Percentiles rank a stretch among this genome's conserved stretches.
These are phyloP conservation scores for Tulasnella sp. DNA, from an alignment of 768 basidiomycete species.

Conservation along the genomic window DNA sequence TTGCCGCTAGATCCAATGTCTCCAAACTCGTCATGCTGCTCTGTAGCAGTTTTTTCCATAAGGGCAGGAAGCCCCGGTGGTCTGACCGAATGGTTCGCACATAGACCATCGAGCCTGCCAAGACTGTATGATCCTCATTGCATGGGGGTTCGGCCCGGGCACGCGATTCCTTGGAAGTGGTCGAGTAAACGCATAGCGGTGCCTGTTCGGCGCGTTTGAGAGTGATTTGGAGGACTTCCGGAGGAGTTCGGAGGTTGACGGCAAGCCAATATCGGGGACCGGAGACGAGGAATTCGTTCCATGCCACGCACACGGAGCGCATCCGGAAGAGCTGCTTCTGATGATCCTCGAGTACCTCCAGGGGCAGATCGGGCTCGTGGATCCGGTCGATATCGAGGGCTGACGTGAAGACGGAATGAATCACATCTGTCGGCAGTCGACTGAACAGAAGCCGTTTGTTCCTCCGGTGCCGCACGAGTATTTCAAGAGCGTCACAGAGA, in stretches of 20 bases:
- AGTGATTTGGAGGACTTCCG: neutral
- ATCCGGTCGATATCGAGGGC: neutral
- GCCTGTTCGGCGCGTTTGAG: neutral
- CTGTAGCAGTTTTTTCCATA: neutral
- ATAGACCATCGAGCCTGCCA: neutral
- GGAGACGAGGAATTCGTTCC: neutral
- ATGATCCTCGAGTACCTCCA: neutral
- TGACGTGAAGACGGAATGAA: neutral
- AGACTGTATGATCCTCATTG: neutral
- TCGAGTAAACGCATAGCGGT: neutral
- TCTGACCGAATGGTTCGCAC: neutral
- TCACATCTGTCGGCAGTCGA: neutral
- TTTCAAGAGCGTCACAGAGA: neutral
- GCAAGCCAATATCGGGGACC: neutral
- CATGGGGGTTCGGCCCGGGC: neutral
- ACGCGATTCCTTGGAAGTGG: neutral
- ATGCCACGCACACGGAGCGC: neutral
- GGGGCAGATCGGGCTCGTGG: neutral
- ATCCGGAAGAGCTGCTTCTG: neutral
- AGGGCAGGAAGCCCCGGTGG: neutral
- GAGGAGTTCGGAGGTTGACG: neutral
- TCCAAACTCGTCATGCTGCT: neutral
- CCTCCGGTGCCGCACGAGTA: neutral
- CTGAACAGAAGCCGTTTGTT: neutral
- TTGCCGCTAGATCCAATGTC: neutral